phyloP scores from a whole-genome alignment of 805 yeast species.

The Starmerella davenportii region DNA sequence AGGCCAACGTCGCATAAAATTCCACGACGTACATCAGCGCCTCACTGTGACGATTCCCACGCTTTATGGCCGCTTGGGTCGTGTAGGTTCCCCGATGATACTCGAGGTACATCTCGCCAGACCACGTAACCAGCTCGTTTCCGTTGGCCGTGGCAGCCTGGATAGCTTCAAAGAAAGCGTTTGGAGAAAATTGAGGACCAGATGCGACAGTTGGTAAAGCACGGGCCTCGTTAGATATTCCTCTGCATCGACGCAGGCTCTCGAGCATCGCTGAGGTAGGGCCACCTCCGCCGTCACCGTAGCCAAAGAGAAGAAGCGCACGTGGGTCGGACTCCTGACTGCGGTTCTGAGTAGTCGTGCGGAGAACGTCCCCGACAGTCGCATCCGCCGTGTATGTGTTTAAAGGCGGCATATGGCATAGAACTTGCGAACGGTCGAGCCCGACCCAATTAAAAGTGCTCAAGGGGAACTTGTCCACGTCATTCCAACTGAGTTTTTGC shows the following conservation, averaged over 20 bases:
- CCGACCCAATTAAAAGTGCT: constrained; percentile 92
- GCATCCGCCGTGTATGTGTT: constrained; percentile 90
- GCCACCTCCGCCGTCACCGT: constrained; percentile 99
- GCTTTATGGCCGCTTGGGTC: constrained; percentile 74
- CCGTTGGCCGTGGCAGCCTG: constrained; percentile 49
- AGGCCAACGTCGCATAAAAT: constrained; percentile 60
- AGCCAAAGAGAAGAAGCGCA: constrained; percentile 69
- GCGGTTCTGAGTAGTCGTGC: constrained; percentile 68
- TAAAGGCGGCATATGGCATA: constrained; percentile 96
- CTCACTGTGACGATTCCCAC: constrained; percentile 61
- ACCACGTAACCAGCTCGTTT: constrained; percentile 60
- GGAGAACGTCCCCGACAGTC: constrained; percentile 75
- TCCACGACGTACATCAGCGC: constrained; percentile 70
- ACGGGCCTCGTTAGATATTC: constrained; percentile 56
- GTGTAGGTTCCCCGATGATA: constrained; percentile 96
- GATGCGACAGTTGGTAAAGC: constrained; percentile 59
- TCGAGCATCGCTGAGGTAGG: constrained; percentile 89
- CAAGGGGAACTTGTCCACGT: constrained; percentile 77
- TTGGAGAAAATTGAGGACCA: constrained; percentile 45
- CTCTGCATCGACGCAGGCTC: constrained; percentile 78
- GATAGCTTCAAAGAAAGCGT: constrained; percentile 56
- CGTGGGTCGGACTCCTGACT: constrained; percentile 64
- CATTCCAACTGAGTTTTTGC: constrained; percentile 92
- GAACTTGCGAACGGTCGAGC: constrained; percentile 78
- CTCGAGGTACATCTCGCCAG: constrained; percentile 84